Percentiles rank a stretch among this genome's conserved stretches.
Conservation (phyloP, 169 alveolate genomes). For the Sarcocystis neurona region DNA sequence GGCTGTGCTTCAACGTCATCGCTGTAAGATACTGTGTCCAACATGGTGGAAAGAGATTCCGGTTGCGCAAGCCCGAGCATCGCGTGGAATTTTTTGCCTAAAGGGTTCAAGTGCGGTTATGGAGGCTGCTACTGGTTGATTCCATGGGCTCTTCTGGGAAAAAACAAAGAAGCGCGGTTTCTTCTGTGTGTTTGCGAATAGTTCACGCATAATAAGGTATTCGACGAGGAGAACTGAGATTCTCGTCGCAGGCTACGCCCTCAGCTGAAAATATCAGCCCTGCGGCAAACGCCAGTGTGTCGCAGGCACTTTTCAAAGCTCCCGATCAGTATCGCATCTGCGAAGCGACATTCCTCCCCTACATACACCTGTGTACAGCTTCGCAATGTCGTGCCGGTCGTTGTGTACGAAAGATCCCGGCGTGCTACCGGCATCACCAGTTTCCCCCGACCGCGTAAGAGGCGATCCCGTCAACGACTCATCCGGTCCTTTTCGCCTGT, state of each 20-base stretch:
- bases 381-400: slow-evolving; percentile 35
- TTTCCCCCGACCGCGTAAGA: background rate
- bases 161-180: too few relatives aligned
- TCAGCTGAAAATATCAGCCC: background rate
- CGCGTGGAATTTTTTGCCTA: too few relatives aligned
- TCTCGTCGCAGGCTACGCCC: background rate
- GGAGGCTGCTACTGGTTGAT: too few relatives aligned
- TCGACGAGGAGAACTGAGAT: background rate
- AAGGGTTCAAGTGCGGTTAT: too few relatives aligned
- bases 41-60: too few relatives aligned
- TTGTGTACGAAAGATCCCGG: slow-evolving; percentile 12
- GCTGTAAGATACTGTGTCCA: too few relatives aligned
- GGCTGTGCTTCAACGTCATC: too few relatives aligned
- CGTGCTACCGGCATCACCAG: background rate
- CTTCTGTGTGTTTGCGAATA: background rate
- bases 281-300: background rate
- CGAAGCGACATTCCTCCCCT: background rate
- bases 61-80: too few relatives aligned
- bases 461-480: background rate
- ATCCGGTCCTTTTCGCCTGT: background rate
- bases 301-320: background rate
- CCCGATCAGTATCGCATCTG: background rate
- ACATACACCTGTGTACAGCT: background rate
- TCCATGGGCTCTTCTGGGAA: too few relatives aligned
- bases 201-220: background rate